phyloP scores from a whole-genome alignment of 2,329 filamentous ascomycete genomes.

The Cryphonectria parasitica region DNA sequence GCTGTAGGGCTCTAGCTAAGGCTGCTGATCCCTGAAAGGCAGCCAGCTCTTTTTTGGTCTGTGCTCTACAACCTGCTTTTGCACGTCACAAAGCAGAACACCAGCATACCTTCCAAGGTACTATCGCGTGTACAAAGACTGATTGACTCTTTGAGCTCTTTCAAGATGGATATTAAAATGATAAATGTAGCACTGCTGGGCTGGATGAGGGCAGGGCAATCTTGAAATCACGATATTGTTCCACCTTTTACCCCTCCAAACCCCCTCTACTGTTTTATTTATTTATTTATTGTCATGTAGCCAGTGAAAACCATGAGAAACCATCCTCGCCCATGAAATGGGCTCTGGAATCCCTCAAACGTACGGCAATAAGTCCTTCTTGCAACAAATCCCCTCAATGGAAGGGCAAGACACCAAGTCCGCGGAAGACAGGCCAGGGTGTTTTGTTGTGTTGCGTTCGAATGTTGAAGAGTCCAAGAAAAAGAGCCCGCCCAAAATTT shows the following conservation, averaged over 20 bases:
- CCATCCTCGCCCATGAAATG: slow-evolving; percentile 32
- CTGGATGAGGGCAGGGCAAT: background rate
- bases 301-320: slow-evolving; percentile 37
- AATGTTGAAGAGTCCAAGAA: slow-evolving; percentile 20
- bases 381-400: slow-evolving; percentile 27
- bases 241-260: background rate
- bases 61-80: background rate
- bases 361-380: slow-evolving; percentile 31
- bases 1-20: background rate
- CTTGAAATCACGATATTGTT: background rate
- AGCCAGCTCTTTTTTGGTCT: background rate
- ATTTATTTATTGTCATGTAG: slow-evolving; percentile 28
- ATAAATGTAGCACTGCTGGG: too few species aligned
- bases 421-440: slow-evolving; percentile 14
- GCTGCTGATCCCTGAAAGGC: slow-evolving; percentile 10
- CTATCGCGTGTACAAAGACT: background rate
- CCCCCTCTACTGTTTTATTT: background rate
- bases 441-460: slow-evolving; percentile 29
- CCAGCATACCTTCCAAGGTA: background rate
- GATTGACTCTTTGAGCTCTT: background rate
- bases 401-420: slow-evolving; percentile 26
- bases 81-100: background rate
- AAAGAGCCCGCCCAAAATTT: background rate
- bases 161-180: background rate
- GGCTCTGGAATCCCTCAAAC: slow-evolving; percentile 32